Conservation (phyloP, 805 yeast genomes). For the Candida pseudoglaebosa region DNA sequence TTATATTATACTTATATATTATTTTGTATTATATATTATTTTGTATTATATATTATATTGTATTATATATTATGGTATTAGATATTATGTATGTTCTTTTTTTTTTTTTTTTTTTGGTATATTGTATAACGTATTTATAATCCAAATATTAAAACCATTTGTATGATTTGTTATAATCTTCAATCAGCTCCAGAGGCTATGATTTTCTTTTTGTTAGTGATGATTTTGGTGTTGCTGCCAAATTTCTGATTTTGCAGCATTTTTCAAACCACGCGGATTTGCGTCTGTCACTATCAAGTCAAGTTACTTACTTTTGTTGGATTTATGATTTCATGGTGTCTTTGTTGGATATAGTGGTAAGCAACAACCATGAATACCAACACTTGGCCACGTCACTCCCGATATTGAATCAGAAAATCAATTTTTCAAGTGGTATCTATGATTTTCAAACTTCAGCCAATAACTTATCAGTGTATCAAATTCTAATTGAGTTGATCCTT, state of each 20-base stretch:
- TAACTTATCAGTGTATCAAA: slow-evolving; percentile 1
- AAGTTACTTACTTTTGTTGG: background rate
- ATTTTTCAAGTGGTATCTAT: slow-evolving; percentile 18
- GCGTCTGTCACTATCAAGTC: background rate
- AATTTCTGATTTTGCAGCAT: background rate
- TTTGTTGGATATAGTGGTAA: slow-evolving; percentile 2
- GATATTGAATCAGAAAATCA: background rate
- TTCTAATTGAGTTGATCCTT: slow-evolving; percentile 2
- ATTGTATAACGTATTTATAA: too few relatives aligned
- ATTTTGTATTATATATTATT: too few relatives aligned
- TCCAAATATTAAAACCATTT: too few relatives aligned
- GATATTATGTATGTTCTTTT: too few relatives aligned
- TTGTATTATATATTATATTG: too few relatives aligned
- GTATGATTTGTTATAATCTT: too few relatives aligned
- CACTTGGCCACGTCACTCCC: slow-evolving; percentile 1
- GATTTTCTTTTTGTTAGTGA: background rate
- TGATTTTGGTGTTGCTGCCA: background rate
- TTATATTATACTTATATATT: too few relatives aligned
- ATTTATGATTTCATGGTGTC: slow-evolving; percentile 4
- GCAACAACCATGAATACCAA: background rate
- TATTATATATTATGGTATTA: too few relatives aligned
- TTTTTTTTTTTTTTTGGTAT: too few relatives aligned
- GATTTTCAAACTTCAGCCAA: slow-evolving; percentile 38
- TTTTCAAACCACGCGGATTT: background rate
- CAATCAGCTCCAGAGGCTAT: background rate